Percentiles rank a stretch among this genome's conserved stretches.
These are phyloP conservation scores for Fusarium piperis DNA, from an alignment of 2,329 filamentous ascomycete genomes.

Conservation along the genomic window DNA sequence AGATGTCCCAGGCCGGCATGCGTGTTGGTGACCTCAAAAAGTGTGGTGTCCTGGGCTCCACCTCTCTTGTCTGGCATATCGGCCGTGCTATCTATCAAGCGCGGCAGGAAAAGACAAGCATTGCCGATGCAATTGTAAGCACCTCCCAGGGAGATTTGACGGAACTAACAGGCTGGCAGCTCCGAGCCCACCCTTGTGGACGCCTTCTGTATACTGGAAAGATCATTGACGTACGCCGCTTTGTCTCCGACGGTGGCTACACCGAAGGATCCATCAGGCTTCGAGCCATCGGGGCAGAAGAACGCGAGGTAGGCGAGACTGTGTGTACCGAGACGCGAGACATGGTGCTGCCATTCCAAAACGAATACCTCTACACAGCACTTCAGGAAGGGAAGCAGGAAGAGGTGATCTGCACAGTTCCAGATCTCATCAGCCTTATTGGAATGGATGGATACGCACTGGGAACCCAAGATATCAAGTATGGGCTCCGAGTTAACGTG, in stretches of 20 bases:
- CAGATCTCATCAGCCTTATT: not conserved
- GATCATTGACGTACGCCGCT: not conserved
- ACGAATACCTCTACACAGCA: not conserved
- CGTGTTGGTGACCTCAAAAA: not conserved
- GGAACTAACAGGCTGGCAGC: not conserved
- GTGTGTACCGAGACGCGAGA: not conserved
- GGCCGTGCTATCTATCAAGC: not conserved
- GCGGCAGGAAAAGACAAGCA: not conserved
- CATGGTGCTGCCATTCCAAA: not conserved
- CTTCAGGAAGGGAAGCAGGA: not conserved
- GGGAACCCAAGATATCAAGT: not conserved
- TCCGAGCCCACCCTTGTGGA: not conserved
- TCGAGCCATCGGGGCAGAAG: not conserved
- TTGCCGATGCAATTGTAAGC: not conserved
- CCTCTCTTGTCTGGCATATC: not conserved
- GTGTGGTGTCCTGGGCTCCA: not conserved
- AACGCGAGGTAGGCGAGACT: conserved; percentile 1
- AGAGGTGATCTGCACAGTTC: not conserved
- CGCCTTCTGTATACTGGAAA: not conserved
- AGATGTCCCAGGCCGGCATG: not conserved
- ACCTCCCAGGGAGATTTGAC: not conserved
- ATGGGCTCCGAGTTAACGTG: not conserved
- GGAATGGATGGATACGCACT: not conserved
- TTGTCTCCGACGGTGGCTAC: not conserved
- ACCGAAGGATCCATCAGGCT: not conserved